phyloP scores from a whole-genome alignment of 352 stramenopile species.

The Pythium oligandrum region DNA sequence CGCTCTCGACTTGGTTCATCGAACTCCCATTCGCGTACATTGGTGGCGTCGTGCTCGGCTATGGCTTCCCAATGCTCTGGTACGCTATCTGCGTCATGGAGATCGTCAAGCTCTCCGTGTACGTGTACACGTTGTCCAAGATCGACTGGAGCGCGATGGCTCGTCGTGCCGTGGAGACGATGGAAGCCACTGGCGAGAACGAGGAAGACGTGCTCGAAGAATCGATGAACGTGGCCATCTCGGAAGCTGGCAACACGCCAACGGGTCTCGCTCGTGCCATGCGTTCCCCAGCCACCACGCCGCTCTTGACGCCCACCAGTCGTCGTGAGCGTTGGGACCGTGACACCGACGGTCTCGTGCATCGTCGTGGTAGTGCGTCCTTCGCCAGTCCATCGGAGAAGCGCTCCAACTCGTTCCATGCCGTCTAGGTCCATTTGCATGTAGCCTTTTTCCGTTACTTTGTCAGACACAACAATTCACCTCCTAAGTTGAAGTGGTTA shows the following conservation, averaged over 20 bases:
- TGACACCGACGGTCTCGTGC: slow-evolving; percentile 25
- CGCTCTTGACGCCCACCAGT: slow-evolving; percentile 48
- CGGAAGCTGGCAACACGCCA: slow-evolving; percentile 50
- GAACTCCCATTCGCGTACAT: slow-evolving; percentile 51
- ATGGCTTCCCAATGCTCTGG: slow-evolving; percentile 40
- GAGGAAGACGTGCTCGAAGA: slow-evolving; percentile 25
- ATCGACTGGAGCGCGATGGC: slow-evolving; percentile 49
- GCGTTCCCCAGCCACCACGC: slow-evolving; percentile 40
- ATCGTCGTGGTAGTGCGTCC: slow-evolving; percentile 17
- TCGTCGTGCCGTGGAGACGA: slow-evolving; percentile 28
- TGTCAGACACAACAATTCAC: not conserved
- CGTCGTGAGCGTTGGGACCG: slow-evolving; percentile 53
- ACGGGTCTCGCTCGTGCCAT: slow-evolving; percentile 34
- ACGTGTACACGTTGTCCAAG: slow-evolving; percentile 24
- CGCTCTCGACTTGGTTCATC: slow-evolving; percentile 41
- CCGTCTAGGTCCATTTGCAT: slow-evolving; percentile 15
- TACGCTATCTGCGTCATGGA: slow-evolving; percentile 46
- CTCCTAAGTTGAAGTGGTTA: not conserved
- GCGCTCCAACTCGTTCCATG: slow-evolving; percentile 25
- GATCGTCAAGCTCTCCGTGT: slow-evolving; percentile 36
- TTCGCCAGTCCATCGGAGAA: slow-evolving; percentile 14
- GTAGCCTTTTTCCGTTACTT: not conserved
- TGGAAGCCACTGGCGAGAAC: slow-evolving; percentile 33
- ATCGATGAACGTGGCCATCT: slow-evolving; percentile 26
- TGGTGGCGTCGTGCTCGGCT: slow-evolving; percentile 33